Base-by-base conservation (phyloP, 2,329 filamentous ascomycete genomes). In the Exserohilum turcica region DNA sequence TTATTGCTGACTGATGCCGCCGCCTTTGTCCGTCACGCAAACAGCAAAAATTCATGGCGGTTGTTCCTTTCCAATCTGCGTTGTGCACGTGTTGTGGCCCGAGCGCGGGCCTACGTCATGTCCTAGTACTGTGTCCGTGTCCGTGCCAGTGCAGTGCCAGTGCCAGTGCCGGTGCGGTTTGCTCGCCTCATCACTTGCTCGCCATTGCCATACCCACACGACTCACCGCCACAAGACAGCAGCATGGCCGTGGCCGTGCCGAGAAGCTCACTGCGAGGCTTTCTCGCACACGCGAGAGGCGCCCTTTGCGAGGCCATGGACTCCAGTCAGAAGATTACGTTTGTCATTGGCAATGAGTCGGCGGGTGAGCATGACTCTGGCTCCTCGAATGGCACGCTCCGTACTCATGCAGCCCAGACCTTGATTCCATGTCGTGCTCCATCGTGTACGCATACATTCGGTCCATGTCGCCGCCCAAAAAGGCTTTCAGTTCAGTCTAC, bases 381-480 rank as follows among this genome's bases (percentile, higher is more conserved):
- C 40, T 57, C 29, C 33, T 27, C 31, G 9, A 33, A 39, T 21
- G 27, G 38, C 35, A 33, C 12, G 16, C 46, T 42, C 12, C n/a
- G 31, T 27, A 43, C 53, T 64, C 38, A 68, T 44, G 46, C 27
- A 46, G 62, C 61, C 13, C 74, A 89, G 90, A 94, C 63, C 86
- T 94, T 48, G 90, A 94, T 76, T 92, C 90, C 1, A 82, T 94
- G 61, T 90, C 88, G 72, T 88, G 85, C 24, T 84, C 90, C 21
- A 76, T 94, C 15, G 75, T 92, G 21, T 85, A 88, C 54, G 88
- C 90, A 51, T 94, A 92, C 73, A 78, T 93, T 32, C 84, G 85
- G 59, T 88, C 85, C 29, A 82, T 86, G 67, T 71, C 80, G 4
- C 76, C 82, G 3, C 79, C 76, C 40, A 65, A 64, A 42, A 64